phyloP scores from a whole-genome alignment of 208 protist species.

The Wallacemonas sp. region DNA sequence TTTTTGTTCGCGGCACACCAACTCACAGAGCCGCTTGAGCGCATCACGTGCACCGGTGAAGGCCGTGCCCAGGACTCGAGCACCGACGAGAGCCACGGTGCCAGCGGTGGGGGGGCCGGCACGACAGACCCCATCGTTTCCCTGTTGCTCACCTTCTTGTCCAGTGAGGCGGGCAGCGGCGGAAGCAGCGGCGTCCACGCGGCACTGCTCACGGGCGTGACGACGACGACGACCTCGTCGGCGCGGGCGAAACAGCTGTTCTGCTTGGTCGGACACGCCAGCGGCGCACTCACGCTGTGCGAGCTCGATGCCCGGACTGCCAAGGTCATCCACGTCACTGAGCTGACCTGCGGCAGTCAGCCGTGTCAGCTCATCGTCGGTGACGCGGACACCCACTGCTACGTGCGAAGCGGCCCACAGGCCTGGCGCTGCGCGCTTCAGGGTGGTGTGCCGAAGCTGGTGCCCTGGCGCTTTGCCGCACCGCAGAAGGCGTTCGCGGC shows the following conservation, averaged over 20 bases:
- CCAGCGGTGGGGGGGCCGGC: neutral
- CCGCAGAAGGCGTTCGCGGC: conserved; percentile 56
- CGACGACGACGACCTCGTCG: conserved; percentile 4
- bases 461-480: conserved; percentile 69
- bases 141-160: conserved; percentile 74
- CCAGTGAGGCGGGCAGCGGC: conserved; percentile 9
- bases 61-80: neutral
- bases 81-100: neutral
- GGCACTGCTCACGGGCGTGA: too few species aligned
- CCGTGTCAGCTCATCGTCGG: conserved; percentile 71
- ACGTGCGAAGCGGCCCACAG: conserved; percentile 57
- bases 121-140: conserved; percentile 42
- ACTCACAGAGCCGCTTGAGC: conserved; percentile 69
- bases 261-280: conserved; percentile 70
- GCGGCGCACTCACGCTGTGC: conserved; percentile 66
- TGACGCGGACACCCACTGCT: conserved; percentile 70
- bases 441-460: conserved; percentile 52
- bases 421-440: conserved; percentile 71
- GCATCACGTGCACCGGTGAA: conserved; percentile 30
- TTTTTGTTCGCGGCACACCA: conserved; percentile 59
- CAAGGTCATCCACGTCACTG: conserved; percentile 47
- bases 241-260: conserved; percentile 36
- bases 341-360: conserved; percentile 48
- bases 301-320: conserved; percentile 56
- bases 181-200: too few species aligned